Evolutionary conservation across 2,329 filamentous ascomycete species (phyloP), one percentile per base, ranked within the genome.

Genomic region (Capronia coronata): DNA sequence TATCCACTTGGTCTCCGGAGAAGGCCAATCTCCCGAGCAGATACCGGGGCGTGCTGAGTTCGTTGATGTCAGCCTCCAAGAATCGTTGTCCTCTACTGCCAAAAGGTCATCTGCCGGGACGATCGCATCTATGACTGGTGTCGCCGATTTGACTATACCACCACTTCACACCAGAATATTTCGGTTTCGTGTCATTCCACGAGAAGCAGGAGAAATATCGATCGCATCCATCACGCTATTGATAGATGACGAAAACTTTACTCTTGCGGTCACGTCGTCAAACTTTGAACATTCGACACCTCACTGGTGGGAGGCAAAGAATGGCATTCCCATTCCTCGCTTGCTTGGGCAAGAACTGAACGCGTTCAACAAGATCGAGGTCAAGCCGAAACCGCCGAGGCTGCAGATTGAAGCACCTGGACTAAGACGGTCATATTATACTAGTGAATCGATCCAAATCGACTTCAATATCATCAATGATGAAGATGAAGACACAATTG

Each of bases 371-470:
- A 70, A 71, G 1, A 78, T 94, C 48, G 83, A 80, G 48, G 82
- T 98, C 19, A 75, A 89, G 46, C 91, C 93, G 1, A 86, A 94
- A 57, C 93, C 91, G 22, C 93, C 93, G 0, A 97, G 96, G 67
- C 81, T 98, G 71, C 82, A 87, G 59, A 79, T 98, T 39, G 76
- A 72, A 21, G 70, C 87, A 8, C 72, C 78, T 1, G 76, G 80
- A 34, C 67, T 83, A 6, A 72, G 76, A 49, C 75, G 80, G 10
- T 83, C 89, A 47, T 94, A 91, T 65, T 97, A 95, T 64, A 86
- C 86, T 1, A 85, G 94, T 60, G 93, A 98, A 68, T 66, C 72
- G 0, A 78, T 96, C 22, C 71, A 72, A 5, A 66, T 97, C 18
- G 70, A 76, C 0, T 73, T 97, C 32, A 78, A 84, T 37, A 71